Base-by-base conservation (phyloP, 495 filamentous ascomycete genomes). In the Lindgomyces ingoldianus region DNA sequence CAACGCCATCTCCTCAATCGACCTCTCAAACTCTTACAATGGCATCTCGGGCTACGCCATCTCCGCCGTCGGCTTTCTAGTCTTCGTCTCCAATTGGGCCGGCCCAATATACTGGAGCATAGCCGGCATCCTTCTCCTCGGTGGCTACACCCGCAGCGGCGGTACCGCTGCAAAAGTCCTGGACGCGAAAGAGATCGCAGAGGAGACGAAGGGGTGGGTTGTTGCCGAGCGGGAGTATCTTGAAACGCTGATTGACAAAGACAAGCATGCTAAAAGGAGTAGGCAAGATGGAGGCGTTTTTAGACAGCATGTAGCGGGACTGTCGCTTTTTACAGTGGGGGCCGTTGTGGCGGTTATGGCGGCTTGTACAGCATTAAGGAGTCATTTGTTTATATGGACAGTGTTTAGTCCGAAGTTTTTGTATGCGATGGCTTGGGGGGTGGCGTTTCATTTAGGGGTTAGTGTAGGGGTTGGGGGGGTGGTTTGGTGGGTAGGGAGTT, bases 351-450 rank as follows among this genome's bases (percentile, higher is more conserved):
- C 84, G 30, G 90, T 96, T 9, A 96, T 96, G 91, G 84, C 81
- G 25, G 91, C 95, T 27, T 99, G 95, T 73, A 91, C 90, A 60
- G 77, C 82, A 11, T 71, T 98, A 71, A 80, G 94, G 69, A 89
- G 88, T 45, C 95, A 99, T 80, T 77, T 99, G 64, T 99, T 99
- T 76, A 90, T 99, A 57, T 99, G 95, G 95, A 98, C 92, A 0
- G 95, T 99, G 27, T 99, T 99, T 75, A 92, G 88, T 53, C 95
- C 95, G 3, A 99, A 98, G 75, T 99, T 91, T 77, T 75, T 99
- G 66, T 98, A 94, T 74, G 87, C 83, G 51, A 86, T 95, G 76
- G 91, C 87, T 19, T 99, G 95, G 95, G 85, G 83, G 67, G 61
- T 90, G 52, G 87, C 83, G n/a, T 87, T 88, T 74, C 93, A 98